Conservation (phyloP, 768 basidiomycete species). For the Lenzites betulinus region DNA sequence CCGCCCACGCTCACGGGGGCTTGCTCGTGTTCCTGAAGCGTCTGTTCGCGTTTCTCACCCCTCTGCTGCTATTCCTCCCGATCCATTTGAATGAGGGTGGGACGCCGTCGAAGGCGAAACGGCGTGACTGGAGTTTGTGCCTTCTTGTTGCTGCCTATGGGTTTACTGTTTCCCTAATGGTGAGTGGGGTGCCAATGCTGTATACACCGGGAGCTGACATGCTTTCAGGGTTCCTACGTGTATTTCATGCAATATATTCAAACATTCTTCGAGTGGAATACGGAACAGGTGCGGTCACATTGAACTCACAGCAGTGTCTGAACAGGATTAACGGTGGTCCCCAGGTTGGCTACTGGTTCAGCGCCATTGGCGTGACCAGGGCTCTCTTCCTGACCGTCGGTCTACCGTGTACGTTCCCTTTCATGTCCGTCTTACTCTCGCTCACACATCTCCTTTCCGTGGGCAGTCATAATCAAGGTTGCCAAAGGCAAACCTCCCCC, state of each 20-base stretch:
- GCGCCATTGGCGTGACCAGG: constrained; percentile 51
- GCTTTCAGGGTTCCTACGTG: constrained; percentile 51
- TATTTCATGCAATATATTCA: constrained; percentile 70
- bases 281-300: constrained; percentile 53
- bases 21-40: constrained; percentile 40
- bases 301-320: background rate
- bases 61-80: constrained; percentile 68
- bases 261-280: constrained; percentile 62
- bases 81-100: constrained; percentile 20
- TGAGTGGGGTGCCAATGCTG: constrained; percentile 37
- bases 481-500: constrained; percentile 44
- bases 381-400: constrained; percentile 57
- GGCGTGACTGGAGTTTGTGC: constrained; percentile 67
- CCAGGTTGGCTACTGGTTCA: constrained; percentile 77
- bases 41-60: constrained; percentile 65
- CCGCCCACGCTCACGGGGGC: constrained; percentile 14
- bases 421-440: background rate
- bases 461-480: constrained; percentile 54
- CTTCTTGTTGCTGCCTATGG: constrained; percentile 57
- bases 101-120: constrained; percentile 43
- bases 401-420: constrained; percentile 56
- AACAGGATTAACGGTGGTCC: background rate
- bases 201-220: background rate
- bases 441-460: background rate
- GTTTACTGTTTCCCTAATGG: constrained; percentile 44